These are phyloP conservation scores for Flammula alnicola DNA, from an alignment of 1,284 basidiomycete species.

Conservation along the genomic window DNA sequence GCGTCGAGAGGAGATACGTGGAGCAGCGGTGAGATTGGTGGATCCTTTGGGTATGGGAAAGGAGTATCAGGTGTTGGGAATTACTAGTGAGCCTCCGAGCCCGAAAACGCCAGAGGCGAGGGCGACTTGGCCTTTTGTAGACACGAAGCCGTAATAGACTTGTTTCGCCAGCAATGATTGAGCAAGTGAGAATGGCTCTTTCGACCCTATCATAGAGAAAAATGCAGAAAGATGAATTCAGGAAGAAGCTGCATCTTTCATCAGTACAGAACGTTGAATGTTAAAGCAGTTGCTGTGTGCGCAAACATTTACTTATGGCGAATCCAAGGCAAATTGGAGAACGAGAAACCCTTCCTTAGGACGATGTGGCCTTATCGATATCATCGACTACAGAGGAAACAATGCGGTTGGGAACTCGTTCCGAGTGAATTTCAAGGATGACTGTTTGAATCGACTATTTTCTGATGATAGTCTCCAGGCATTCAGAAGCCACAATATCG, in stretches of 20 bases:
- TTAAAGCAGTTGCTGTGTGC: no score
- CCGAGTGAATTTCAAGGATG: constrained; percentile 60
- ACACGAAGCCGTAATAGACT: no score
- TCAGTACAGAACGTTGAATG: no score
- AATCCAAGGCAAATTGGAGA: constrained; percentile 33
- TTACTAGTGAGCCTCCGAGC: constrained; percentile 36
- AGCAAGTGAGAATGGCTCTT: no score
- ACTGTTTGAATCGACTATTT: constrained; percentile 7
- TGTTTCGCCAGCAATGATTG: no score
- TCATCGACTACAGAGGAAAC: constrained; percentile 91
- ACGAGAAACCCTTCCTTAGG: constrained; percentile 37
- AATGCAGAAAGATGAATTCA: no score
- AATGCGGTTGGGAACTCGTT: constrained; percentile 78
- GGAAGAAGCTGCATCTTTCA: no score
- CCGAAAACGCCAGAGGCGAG: constrained; percentile 11
- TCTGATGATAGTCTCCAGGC: constrained; percentile 56
- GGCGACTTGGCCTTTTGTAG: constrained; percentile 38
- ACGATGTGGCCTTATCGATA: constrained; percentile 82
- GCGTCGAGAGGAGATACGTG: constrained; percentile 49
- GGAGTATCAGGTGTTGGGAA: constrained; percentile 66
- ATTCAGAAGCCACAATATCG: constrained; percentile 87
- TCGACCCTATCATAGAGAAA: no score
- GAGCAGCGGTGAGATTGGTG: constrained; percentile 58
- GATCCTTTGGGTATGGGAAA: constrained; percentile 69
- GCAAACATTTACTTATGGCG: no score